Evolutionary conservation across 2,329 filamentous ascomycete species (phyloP).

Genomic region (Mollisiaceae sp.): DNA sequence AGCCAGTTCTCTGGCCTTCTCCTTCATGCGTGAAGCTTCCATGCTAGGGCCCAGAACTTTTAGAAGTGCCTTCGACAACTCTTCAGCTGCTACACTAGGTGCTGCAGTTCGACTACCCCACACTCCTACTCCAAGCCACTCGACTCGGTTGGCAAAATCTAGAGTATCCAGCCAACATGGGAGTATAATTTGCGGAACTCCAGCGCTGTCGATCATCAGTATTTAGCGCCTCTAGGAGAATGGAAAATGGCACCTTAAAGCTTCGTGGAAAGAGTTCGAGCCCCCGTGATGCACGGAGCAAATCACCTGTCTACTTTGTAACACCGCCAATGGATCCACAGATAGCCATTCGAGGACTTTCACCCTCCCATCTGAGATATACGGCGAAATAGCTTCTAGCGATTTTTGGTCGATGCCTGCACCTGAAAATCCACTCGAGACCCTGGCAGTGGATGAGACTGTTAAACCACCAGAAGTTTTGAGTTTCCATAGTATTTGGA

Average conservation of each 20-base stretch:
- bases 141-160: slow-evolving; percentile 50
- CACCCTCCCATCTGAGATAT: slow-evolving; percentile 38
- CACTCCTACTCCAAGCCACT: slow-evolving; percentile 49
- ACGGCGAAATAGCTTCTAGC: slow-evolving; percentile 21
- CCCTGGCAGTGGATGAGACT: slow-evolving; percentile 12
- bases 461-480: slow-evolving; percentile 29
- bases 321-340: slow-evolving; percentile 46
- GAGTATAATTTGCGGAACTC: slow-evolving; percentile 52
- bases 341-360: slow-evolving; percentile 49
- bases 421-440: slow-evolving; percentile 11
- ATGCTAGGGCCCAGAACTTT: slow-evolving; percentile 27
- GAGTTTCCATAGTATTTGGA: slow-evolving; percentile 47
- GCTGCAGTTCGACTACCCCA: slow-evolving; percentile 29
- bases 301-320: slow-evolving; percentile 45
- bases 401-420: slow-evolving; percentile 14
- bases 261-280: slow-evolving; percentile 51
- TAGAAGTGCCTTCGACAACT: slow-evolving; percentile 29
- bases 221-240: slow-evolving; percentile 14
- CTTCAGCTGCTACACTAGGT: slow-evolving; percentile 26
- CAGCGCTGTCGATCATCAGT: slow-evolving; percentile 42
- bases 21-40: slow-evolving; percentile 26
- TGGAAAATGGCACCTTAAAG: slow-evolving; percentile 44
- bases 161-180: slow-evolving; percentile 54
- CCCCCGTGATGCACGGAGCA: slow-evolving; percentile 49
- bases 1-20: slow-evolving; percentile 29